A percentile compares a stretch with the other conserved stretches of the same genome.
These are phyloP conservation scores for Globisporangium rhizosaccharum DNA, from an alignment of 352 stramenopile species.

Conservation along the genomic window DNA sequence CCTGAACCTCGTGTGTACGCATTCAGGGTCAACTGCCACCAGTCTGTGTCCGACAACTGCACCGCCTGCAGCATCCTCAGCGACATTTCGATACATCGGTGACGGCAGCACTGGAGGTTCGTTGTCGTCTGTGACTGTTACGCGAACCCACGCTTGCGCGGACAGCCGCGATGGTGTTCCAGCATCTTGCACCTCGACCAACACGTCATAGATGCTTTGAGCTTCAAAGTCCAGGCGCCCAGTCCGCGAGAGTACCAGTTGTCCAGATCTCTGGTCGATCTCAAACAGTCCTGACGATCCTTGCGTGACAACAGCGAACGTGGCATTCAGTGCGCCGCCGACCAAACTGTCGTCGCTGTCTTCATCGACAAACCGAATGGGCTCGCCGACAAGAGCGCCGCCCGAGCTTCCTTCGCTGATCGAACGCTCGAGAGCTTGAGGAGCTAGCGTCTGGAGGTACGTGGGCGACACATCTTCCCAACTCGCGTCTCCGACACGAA, in stretches of 20 bases:
- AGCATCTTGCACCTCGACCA: conserved; percentile 7
- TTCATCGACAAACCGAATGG: conserved; percentile 8
- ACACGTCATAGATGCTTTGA: conserved; percentile 1
- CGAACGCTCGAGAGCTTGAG: not conserved
- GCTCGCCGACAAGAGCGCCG: conserved; percentile 1
- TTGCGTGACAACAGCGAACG: conserved; percentile 2
- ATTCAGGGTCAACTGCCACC: conserved; percentile 3
- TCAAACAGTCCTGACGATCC: conserved; percentile 1
- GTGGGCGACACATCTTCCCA: conserved; percentile 4
- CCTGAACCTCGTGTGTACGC: not conserved
- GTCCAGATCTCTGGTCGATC: conserved; percentile 1
- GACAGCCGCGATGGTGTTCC: not conserved
- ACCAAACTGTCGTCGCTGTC: not conserved
- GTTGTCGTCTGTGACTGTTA: conserved; percentile 4
- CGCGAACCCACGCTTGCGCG: conserved; percentile 6
- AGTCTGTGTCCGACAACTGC: not conserved
- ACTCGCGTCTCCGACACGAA: not conserved
- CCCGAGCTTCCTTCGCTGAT: conserved; percentile 1
- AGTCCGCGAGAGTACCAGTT: conserved; percentile 2
- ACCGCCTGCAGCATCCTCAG: conserved; percentile 1
- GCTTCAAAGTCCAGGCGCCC: conserved; percentile 7
- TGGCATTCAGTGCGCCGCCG: not conserved
- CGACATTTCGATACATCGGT: conserved; percentile 4
- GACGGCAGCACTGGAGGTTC: conserved; percentile 4
- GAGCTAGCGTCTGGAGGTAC: not conserved